Base-by-base conservation (phyloP, 2,329 filamentous ascomycete genomes). In the Colletotrichum eremochloae region DNA sequence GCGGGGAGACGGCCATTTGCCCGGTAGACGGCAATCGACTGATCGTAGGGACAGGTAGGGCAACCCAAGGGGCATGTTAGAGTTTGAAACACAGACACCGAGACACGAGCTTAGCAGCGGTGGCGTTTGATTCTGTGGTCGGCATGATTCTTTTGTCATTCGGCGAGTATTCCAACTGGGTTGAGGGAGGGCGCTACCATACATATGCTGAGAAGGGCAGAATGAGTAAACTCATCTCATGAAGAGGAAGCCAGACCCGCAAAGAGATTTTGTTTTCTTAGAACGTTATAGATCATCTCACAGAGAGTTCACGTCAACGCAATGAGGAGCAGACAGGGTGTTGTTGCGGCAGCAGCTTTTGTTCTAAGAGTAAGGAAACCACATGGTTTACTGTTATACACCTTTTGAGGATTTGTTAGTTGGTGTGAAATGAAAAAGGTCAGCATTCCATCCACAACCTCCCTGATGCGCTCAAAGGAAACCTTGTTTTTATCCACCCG, bases 381-480 rank as follows among this genome's bases (percentile, higher is more conserved):
- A 29, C 38, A 31, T 58, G 58, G 14, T 67, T 44, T 67, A 24
- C 58, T 64, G 58, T 63, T 72, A 53, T 72, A 63, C 69, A 71
- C 65, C 46, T 71, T 64, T 52, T 44, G 24, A 29, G 38, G 44
- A 14, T 11, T 52, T 40, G 40, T 14, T 63, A 8, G 9, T 33
- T 38, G 64, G 58, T 31, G 52, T 68, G 50, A 18, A 53, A 53
- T 53, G 33, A 62, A 29, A 62, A 50, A 50, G 58, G 36, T 33
- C 63, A n/a, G 52, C 65, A 53, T 68, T 68, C 52, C 65, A 55
- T 60, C 48, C 33, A 18, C 33, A 58, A 44, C 48, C 44, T 42
- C 33, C 48, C 65, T n/a, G 31, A 68, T 36, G 31, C 48, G 31
- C 33, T 55, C 20, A 29, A 70, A 53, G 29, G 40, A 60, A 52